These are phyloP conservation scores for Candida incommunis DNA, from an alignment of 805 yeast genomes.

Conservation along the genomic window DNA sequence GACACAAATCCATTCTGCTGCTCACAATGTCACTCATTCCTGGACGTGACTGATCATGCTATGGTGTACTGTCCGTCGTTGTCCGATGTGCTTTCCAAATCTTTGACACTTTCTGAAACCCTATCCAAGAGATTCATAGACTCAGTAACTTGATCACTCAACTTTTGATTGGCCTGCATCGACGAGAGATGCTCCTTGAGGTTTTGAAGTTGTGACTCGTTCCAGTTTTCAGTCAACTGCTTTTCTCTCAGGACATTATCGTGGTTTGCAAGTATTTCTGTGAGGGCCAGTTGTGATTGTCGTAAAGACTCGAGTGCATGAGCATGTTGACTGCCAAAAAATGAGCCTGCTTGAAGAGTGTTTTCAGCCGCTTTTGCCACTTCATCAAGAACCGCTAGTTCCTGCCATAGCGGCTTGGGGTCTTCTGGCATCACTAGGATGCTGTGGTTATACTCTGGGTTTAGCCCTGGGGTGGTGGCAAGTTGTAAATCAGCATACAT, in stretches of 20 bases:
- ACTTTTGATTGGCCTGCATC: not conserved
- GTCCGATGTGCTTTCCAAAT: not conserved
- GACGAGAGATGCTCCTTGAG: not conserved
- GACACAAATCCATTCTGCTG: too few relatives aligned
- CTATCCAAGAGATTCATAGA: not conserved
- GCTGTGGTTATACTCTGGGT: too few relatives aligned
- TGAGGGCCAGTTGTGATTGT: not conserved
- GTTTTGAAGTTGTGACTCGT: not conserved
- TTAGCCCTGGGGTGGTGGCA: too few relatives aligned
- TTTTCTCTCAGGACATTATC: not conserved
- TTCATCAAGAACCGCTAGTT: not conserved
- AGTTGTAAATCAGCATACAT: too few relatives aligned
- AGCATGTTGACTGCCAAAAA: not conserved
- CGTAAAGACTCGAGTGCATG: not conserved
- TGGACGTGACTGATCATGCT: too few relatives aligned
- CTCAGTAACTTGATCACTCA: not conserved
- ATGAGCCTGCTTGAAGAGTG: not conserved
- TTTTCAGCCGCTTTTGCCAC: not conserved
- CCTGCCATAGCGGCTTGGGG: not conserved
- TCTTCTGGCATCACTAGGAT: constrained; percentile 1
- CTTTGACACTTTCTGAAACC: not conserved
- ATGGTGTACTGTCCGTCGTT: not conserved
- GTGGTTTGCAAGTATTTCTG: not conserved
- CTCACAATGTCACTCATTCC: too few relatives aligned
- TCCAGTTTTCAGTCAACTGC: not conserved